Evolutionary conservation across 306 rosid genomes (phyloP), one percentile per base, ranked within the genome.

Genomic region (Vigna radiata): DNA sequence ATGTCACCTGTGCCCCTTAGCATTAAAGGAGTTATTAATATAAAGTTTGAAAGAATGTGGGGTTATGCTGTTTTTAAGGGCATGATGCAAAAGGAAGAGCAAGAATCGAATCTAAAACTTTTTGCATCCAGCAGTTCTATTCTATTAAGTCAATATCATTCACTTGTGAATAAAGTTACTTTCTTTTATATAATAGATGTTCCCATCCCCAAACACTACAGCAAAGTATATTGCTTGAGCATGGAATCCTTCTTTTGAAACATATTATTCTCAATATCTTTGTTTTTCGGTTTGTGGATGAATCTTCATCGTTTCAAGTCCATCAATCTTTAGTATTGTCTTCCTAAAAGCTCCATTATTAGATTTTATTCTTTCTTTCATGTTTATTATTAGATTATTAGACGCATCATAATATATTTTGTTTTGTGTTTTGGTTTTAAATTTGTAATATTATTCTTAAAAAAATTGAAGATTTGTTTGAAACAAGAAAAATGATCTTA

Each of bases 81-180:
- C 63, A n/a, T 31, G 62, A 50, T 49, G 60, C n/a, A n/a, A 50
- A 27, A 70, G 47, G 47, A 70, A 7, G 75, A 49, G 46, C 14
- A 52, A 70, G 49, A 70, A 70, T 33, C 62, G 60, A 70, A 70
- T 70, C 27, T 31, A n/a, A 17, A 70, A 50, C 62, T 70, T 70
- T 29, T 50, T 36, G 62, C 37, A 70, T 17, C 62, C 12, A 31
- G 13, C 75, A 70, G 12, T 70, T 70, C 63, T 50, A 67, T 67
- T 67, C 70, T 11, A 41, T 41, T 66, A 18, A 65, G 53, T 66
- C 52, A 66, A 11, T 66, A 11, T 41, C 71, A 65, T 65, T 65
- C 50, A 12, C 53, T 41, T 66, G 17, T 66, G 17, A 66, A 66
- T 19, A 66, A 39, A 43, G 53, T 18, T 43, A 9, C 71, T 64